Evolutionary conservation across 1,139 yeast genomes (phyloP), one percentile per base, ranked within the genome.

Genomic region (Pichia sp.): DNA sequence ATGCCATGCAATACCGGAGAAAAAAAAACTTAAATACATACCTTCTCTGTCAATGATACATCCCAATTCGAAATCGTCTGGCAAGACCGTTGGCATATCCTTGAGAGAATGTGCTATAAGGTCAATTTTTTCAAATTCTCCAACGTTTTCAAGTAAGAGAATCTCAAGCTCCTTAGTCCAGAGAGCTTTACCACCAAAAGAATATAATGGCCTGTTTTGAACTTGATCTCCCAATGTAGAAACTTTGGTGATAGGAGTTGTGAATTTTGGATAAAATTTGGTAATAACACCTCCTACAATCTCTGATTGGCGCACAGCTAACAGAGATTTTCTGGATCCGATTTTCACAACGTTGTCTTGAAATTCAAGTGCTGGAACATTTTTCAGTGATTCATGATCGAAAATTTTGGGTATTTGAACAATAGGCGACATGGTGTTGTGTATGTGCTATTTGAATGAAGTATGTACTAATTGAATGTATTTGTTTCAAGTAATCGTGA

Each of bases 111-210:
- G 98, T 37, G 92, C 97, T 59, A 92, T 84, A 64, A 92, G 68
- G 62, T 92, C 97, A 44, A 92, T 71, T 60, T 79, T 69, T 45
- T 86, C 85, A 53, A 72, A 78, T 39, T 68, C 74, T n/a, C 79
- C 87, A 37, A 80, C 68, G 43, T 75, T 68, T 53, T 85, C 71
- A 45, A 92, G 68, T n/a, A 60, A 44, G 45, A 88, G 68, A 33
- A 80, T 82, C 64, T 92, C 98, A 50, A 92, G 72, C 64, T 92
- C 98, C 60, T 87, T 85, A 9, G 98, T 92, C 98, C 98, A 92
- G 38, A 92, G 66, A 0, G 96, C 80, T 62, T 92, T 92, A 29
- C 98, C 98, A 36, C 97, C 97, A 66, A 92, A 92, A 5, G 95
- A 77, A 64, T 92, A 94, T 45, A 92, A 71, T 4, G 98, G 97